phyloP scores from a whole-genome alignment of 2,329 filamentous ascomycete species.

The Pezicula radicicola region DNA sequence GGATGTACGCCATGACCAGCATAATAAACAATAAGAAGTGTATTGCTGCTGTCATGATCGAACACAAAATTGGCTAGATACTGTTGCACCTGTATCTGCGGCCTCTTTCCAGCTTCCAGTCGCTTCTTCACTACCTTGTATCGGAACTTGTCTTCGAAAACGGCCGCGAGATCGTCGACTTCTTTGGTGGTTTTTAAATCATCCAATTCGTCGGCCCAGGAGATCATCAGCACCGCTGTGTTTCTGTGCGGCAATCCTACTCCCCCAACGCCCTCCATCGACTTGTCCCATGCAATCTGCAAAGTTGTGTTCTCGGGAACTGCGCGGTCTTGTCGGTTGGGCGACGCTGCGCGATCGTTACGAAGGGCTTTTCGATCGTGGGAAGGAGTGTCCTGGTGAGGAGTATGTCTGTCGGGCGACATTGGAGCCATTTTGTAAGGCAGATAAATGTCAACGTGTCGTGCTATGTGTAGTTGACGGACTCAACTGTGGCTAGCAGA shows the following conservation, averaged over 20 bases:
- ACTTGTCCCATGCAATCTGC: background rate
- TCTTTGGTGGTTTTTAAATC: slow-evolving; percentile 4
- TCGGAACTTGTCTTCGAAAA: slow-evolving; percentile 7
- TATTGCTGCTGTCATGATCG: slow-evolving; percentile 14
- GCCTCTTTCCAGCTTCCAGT: background rate
- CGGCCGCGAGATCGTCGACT: background rate
- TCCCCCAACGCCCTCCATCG: slow-evolving; percentile 4
- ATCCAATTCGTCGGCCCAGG: slow-evolving; percentile 4
- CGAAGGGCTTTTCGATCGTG: background rate
- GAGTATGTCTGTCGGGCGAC: background rate
- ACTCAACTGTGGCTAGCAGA: background rate
- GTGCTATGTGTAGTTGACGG: background rate
- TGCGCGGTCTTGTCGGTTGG: background rate
- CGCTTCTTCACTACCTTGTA: slow-evolving; percentile 11
- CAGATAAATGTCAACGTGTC: background rate
- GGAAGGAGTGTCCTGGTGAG: background rate
- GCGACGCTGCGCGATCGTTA: background rate
- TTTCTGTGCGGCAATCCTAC: slow-evolving; percentile 1
- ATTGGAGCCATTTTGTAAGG: background rate
- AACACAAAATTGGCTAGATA: slow-evolving; percentile 17
- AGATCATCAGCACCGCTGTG: slow-evolving; percentile 5
- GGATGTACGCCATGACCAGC: slow-evolving; percentile 25
- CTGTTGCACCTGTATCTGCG: slow-evolving; percentile 14
- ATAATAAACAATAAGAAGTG: slow-evolving; percentile 27
- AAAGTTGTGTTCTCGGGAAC: background rate